These are phyloP conservation scores for Cercospora sesami DNA, from an alignment of 2,329 filamentous ascomycete species.

Conservation along the genomic window DNA sequence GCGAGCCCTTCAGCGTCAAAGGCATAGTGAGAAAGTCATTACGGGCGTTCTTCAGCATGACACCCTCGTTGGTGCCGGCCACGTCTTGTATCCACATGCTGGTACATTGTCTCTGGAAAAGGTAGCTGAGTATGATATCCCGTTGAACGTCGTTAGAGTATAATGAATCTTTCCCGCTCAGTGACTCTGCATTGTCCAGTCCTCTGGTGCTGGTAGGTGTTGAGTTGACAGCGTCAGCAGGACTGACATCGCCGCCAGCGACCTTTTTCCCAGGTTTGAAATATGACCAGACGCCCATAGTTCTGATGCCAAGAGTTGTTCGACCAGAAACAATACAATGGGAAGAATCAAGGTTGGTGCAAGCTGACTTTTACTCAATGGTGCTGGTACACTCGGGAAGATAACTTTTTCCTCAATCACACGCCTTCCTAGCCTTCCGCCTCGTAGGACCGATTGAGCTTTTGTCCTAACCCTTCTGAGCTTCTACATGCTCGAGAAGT, in stretches of 20 bases:
- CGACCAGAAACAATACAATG: not conserved
- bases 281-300: not conserved
- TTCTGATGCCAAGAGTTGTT: not conserved
- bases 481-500: not conserved
- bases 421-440: not conserved
- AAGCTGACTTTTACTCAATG: not conserved
- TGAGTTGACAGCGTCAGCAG: not conserved
- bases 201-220: not conserved
- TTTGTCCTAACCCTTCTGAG: not conserved
- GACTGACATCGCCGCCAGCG: not conserved
- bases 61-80: conserved; percentile 68
- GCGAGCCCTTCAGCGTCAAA: not conserved
- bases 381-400: not conserved
- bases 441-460: not conserved
- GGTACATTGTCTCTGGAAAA: conserved; percentile 76
- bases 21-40: conserved; percentile 36
- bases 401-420: not conserved
- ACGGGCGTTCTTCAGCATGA: conserved; percentile 64
- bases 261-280: not conserved
- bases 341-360: not conserved
- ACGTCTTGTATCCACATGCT: conserved; percentile 72
- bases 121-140: conserved; percentile 59
- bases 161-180: not conserved
- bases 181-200: not conserved
- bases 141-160: conserved; percentile 65